Evolutionary conservation across 164 flowering plant species (phyloP), one percentile per base, ranked within the genome.

Genomic region (Stephania cephalantha): DNA sequence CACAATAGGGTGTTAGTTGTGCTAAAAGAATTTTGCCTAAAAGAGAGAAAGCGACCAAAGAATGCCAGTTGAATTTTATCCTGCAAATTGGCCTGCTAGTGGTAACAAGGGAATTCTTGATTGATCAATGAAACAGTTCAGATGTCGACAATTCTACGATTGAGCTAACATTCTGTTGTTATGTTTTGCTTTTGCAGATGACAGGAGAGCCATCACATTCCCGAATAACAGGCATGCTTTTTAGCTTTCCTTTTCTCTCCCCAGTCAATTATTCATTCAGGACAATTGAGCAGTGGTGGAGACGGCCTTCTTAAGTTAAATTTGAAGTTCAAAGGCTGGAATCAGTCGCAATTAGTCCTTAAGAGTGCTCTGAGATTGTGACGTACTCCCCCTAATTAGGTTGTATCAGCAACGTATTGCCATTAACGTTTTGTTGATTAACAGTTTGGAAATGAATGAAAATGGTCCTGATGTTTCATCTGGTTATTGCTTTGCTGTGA

Each of bases 171-270:
- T 13, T 71, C 52, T 30, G 20, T 71, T 17, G 11, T 71, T 18
- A 71, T 52, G 35, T 4, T 25, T 22, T 71, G 25, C 64, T 71
- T 50, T 13, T 50, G 55, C 55, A 50, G 55, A 50, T 9, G 55
- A 50, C 11, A 50, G 9, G 55, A 50, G 55, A 50, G 1, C 4
- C 55, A 9, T 8, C 55, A 0, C 11, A 71, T 52, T 52, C 64
- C 64, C 7, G 64, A 71, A 71, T 52, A 71, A 29, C 64, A 71
- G 20, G n/a, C 73, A 50, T 71, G 45, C n/a, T 48, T 70, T 35
- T 22, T 71, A 10, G 64, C 9, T 46, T 70, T 70, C 9, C 20
- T 15, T 7, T 10, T 13, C 45, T 63, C 66, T 13, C 4, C 66
- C 9, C 4, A 31, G 53, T 12, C 12, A 48, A 48, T 12, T 48